Conservation (phyloP, 805 yeast species). For the Candida orba region DNA sequence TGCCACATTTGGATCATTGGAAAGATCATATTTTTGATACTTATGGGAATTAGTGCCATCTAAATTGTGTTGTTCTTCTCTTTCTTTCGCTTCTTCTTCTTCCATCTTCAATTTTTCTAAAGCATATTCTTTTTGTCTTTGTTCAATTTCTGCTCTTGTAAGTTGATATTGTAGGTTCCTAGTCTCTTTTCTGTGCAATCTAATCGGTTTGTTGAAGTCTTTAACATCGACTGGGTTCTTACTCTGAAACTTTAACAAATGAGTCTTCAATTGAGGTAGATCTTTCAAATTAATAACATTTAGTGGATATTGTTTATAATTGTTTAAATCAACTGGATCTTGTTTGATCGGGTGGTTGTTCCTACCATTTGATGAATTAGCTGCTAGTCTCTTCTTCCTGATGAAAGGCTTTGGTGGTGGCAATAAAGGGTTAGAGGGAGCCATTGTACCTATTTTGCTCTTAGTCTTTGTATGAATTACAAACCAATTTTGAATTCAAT, state of each 20-base stretch:
- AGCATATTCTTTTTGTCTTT: constrained; percentile 43
- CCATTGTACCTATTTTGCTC: background rate
- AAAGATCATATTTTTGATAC: constrained; percentile 6
- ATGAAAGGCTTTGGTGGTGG: constrained; percentile 2
- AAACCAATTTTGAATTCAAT: too few species aligned
- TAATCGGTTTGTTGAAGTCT: constrained; percentile 67
- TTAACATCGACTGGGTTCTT: constrained; percentile 69
- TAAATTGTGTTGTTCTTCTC: constrained; percentile 24
- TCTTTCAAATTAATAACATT: constrained; percentile 70
- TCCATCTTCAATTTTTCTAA: constrained; percentile 25
- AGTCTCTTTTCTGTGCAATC: constrained; percentile 92
- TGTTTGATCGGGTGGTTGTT: background rate
- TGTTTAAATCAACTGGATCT: constrained; percentile 21
- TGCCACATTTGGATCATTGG: constrained; percentile 22
- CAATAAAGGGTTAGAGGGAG: constrained; percentile 4
- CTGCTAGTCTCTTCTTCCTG: background rate
- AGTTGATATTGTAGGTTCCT: constrained; percentile 82
- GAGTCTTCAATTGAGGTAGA: constrained; percentile 65
- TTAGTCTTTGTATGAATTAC: background rate
- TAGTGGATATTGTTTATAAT: constrained; percentile 37
- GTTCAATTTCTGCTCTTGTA: constrained; percentile 69
- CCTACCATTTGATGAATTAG: background rate
- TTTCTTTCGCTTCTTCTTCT: constrained; percentile 19
- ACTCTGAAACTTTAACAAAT: constrained; percentile 74
- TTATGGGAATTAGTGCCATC: constrained; percentile 14